Percentiles rank a stretch among this genome's conserved stretches.
Evolutionary conservation across 176 grass and related monocot species (phyloP).

Genomic region (Cenchrus americanus): DNA sequence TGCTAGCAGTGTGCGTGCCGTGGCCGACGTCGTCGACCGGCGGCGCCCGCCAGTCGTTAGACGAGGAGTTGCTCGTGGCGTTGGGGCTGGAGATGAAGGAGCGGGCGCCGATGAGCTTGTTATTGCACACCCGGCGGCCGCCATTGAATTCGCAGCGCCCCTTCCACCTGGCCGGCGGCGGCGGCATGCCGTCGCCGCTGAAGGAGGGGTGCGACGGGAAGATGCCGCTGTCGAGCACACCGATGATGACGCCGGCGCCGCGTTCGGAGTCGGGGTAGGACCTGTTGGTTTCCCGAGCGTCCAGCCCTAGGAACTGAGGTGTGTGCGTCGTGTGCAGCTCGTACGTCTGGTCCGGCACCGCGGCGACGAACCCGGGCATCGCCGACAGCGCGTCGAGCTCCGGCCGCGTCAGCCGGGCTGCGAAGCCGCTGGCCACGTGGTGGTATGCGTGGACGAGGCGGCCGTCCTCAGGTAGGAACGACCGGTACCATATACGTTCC

Average conservation of each 20-base stretch:
- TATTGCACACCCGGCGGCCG: slow-evolving; percentile 57
- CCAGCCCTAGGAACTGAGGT: neutral
- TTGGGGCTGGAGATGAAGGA: slow-evolving; percentile 30
- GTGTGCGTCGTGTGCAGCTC: neutral
- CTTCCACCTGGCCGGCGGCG: neutral
- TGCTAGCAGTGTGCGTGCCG: slow-evolving; percentile 4
- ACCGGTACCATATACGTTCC: slow-evolving; percentile 35
- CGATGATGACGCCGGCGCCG: slow-evolving; percentile 1
- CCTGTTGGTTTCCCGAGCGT: neutral
- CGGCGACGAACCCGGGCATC: neutral
- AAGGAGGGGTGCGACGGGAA: neutral
- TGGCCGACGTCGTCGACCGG: neutral
- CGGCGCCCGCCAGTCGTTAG: too few species aligned
- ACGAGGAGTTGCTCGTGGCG: too few species aligned
- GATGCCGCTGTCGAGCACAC: neutral
- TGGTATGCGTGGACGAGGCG: slow-evolving; percentile 38
- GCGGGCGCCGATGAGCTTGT: slow-evolving; percentile 75
- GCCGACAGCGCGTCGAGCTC: neutral
- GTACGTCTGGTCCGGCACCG: neutral
- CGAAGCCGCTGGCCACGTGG: slow-evolving; percentile 34
- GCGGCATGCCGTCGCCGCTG: slow-evolving; percentile 11
- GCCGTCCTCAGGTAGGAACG: slow-evolving; percentile 24
- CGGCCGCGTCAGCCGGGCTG: neutral
- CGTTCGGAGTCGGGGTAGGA: neutral
- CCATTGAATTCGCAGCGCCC: neutral